These are phyloP conservation scores for Kodamaea ohmeri DNA, from an alignment of 1,139 yeast species.

Conservation along the genomic window DNA sequence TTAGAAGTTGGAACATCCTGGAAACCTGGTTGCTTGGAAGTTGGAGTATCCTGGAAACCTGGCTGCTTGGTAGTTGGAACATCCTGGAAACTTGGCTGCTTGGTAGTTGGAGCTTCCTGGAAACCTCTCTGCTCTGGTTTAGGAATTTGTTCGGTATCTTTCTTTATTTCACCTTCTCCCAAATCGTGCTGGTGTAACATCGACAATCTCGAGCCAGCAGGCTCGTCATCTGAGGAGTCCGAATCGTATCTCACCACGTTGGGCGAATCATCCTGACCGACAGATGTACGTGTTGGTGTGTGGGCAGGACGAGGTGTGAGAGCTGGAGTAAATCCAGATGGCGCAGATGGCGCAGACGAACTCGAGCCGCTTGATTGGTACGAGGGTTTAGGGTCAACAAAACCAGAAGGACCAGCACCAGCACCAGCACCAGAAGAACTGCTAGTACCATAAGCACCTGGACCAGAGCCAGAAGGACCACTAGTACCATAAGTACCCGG, in stretches of 20 bases:
- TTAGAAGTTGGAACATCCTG: too few species aligned
- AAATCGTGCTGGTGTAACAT: conserved; percentile 37
- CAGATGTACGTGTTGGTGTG: conserved; percentile 2
- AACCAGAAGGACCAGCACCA: not conserved
- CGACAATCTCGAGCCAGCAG: conserved; percentile 22
- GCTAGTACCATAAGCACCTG: too few species aligned
- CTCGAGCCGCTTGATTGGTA: too few species aligned
- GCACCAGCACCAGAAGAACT: conserved; percentile 1
- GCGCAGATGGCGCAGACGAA: not conserved
- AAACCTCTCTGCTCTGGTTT: too few species aligned
- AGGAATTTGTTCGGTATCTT: too few species aligned
- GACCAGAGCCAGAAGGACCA: not conserved
- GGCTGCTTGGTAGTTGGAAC: too few species aligned
- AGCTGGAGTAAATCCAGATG: conserved; percentile 3
- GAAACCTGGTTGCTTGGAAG: too few species aligned
- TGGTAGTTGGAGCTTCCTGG: too few species aligned
- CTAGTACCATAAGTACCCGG: conserved; percentile 6
- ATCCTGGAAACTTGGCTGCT: too few species aligned
- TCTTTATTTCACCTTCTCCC: conserved; percentile 12
- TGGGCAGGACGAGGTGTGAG: conserved; percentile 3
- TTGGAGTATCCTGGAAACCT: too few species aligned
- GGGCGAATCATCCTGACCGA: conserved; percentile 17
- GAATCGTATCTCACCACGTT: conserved; percentile 22
- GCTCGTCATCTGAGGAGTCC: conserved; percentile 25
- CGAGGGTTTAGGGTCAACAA: too few species aligned